Percentiles rank a stretch among this genome's conserved stretches.
Conservation (phyloP, 805 yeast species). For the Yamadazyma akitaensis region DNA sequence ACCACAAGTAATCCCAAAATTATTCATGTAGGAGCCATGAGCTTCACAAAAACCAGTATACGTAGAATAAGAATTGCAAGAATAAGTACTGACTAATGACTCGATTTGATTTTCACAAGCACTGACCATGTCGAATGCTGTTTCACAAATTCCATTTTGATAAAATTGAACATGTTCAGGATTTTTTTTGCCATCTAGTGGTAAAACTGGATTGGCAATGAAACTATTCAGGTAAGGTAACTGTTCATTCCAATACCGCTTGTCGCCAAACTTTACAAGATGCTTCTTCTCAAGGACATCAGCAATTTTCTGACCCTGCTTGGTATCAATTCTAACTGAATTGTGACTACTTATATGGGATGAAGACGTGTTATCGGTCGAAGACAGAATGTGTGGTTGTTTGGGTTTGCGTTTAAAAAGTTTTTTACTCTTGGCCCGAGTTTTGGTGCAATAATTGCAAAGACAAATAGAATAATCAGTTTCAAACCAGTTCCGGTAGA, state of each 20-base stretch:
- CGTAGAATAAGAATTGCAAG: too few species aligned
- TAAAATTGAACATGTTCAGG: not conserved
- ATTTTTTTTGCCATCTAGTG: not conserved
- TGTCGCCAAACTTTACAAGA: not conserved
- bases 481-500: conserved; percentile 12
- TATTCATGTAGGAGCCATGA: too few species aligned
- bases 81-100: too few species aligned
- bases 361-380: not conserved
- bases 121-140: not conserved
- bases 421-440: not conserved
- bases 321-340: not conserved
- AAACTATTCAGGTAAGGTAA: not conserved
- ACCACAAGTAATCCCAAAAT: too few species aligned
- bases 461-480: conserved; percentile 19
- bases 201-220: not conserved
- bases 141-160: conserved; percentile 2
- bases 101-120: too few species aligned
- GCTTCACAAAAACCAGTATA: too few species aligned
- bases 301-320: not conserved
- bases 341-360: conserved; percentile 1
- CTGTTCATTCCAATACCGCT: not conserved
- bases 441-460: conserved; percentile 9
- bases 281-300: not conserved
- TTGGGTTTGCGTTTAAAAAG: not conserved
- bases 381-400: not conserved